Evolutionary conservation across 1,139 yeast species (phyloP), one percentile per base, ranked within the genome.

Genomic region (Ogataea hybrid): DNA sequence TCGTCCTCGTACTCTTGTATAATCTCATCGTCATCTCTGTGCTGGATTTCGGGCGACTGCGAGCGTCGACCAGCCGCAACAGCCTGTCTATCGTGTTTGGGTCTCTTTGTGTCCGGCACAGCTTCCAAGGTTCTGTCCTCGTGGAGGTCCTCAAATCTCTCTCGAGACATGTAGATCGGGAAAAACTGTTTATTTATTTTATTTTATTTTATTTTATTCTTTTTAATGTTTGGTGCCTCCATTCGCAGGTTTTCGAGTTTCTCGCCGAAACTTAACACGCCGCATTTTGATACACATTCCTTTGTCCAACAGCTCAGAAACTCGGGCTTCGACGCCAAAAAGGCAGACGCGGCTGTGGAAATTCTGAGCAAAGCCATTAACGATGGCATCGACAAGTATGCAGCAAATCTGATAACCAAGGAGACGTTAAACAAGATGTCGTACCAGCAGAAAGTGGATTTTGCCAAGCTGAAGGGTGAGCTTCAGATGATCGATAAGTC

Each of bases 401-500:
- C 92, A 16, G 73, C 80, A 37, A 85, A 84, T 56, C 68, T 90
- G 43, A 95, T 90, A 14, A 79, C 89, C 28, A 83, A 87, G 54
- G 96, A 89, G 54, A 80, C 82, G 32, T 72, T 90, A 37, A 79
- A 88, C 15, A 81, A 92, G 48, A 77, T 90, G 53, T 84, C 96
- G 6, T 92, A 92, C 63, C 96, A 90, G 59, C 98, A 92, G 57
- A 87, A 92, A 57, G 97, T 92, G 23, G 97, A 90, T 63, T 92
- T 92, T 71, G 95, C 96, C 34, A 90, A 90, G 61, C 74, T 90
- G 47, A 84, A 89, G 61, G 95, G 95, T 28, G 97, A 90, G 62
- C 71, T 90, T 41, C 90, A 86, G 58, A 82, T 90, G 35, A 78
- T 87, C 67, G 98, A 92, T 66, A 81, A 84, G 60, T 76, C 89